A percentile compares a stretch with the other conserved stretches of the same genome.
Evolutionary conservation across 2,329 filamentous ascomycete species (phyloP).

Genomic region (Lomentospora prolificans): DNA sequence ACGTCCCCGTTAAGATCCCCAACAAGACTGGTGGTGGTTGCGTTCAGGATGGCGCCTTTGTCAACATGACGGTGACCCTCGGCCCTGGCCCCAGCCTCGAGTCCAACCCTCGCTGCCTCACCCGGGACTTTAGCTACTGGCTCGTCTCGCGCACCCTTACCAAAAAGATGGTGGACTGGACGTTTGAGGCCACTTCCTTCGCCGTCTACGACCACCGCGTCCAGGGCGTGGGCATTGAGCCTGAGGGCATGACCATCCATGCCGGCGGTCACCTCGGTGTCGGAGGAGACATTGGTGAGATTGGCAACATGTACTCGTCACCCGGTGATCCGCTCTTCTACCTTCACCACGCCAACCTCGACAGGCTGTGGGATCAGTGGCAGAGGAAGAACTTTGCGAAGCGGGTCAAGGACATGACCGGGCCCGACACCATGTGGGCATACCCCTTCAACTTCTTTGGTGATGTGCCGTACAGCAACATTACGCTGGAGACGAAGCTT

Average conservation of each 20-base stretch:
- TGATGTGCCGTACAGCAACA: constrained; percentile 20
- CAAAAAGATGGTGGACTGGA: constrained; percentile 19
- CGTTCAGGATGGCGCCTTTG: constrained; percentile 33
- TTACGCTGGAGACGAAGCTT: constrained; percentile 18
- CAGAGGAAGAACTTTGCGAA: constrained; percentile 18
- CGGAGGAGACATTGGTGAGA: constrained; percentile 22
- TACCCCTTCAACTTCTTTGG: constrained; percentile 23
- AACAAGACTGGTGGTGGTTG: constrained; percentile 38
- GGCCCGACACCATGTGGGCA: constrained; percentile 22
- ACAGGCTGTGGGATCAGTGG: constrained; percentile 22
- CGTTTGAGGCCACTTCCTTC: constrained; percentile 22
- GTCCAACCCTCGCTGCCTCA: constrained; percentile 33
- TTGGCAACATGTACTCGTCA: constrained; percentile 16
- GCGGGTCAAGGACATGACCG: constrained; percentile 20
- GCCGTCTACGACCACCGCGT: constrained; percentile 24
- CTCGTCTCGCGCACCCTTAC: constrained; percentile 12
- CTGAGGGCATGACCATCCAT: constrained; percentile 25
- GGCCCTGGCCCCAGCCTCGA: constrained; percentile 19
- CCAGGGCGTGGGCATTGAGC: constrained; percentile 15
- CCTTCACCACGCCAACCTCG: constrained; percentile 20
- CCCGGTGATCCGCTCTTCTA: constrained; percentile 21
- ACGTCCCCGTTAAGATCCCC: constrained; percentile 18
- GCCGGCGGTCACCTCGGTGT: constrained; percentile 29
- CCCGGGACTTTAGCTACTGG: constrained; percentile 19
- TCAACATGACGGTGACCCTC: constrained; percentile 24